Evolutionary conservation across 2,329 filamentous ascomycete species (phyloP), one percentile per base, ranked within the genome.

Genomic region (Phaeoacremonium minimum): DNA sequence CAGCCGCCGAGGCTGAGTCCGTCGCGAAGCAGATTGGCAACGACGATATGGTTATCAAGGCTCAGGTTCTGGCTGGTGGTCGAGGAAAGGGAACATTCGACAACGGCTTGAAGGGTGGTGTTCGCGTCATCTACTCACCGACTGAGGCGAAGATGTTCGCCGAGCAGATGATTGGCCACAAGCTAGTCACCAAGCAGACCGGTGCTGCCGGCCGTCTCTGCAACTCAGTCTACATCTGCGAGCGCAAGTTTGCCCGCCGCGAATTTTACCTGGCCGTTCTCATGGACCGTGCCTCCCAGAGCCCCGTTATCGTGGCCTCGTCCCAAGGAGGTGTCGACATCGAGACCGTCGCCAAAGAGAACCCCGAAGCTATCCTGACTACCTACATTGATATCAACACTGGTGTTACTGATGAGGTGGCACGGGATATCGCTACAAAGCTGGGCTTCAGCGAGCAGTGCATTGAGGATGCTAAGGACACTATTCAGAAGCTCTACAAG

Each of bases 291-390:
- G 80, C 76, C 50, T 83, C 85, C 35, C 93, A 97, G 72, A 76
- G 79, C 48, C 93, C 93, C 52, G 89, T 97, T 60, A 96, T 98
- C 53, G 90, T 98, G 44, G 91, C 93, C 51, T 97, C 91, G 44
- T 96, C 90, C 41, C 93, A 98, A 71, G 93, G 93, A 66, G 93
- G 93, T 63, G 95, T 98, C 88, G 93, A 98, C 65, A 98, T 98
- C 56, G 93, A 98, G 78, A 81, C 85, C 36, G 93, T 98, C 51
- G 93, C 93, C 61, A 98, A 97, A 80, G 93, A 98, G 74, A 88
- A 78, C 71, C 93, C 93, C 44, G 87, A 93, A 8, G 93, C 93
- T 52, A 98, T 98, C 71, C 84, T 83, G 67, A 96, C 91, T 53
- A 95, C 88, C 51, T 81, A 86, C 57, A 84, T 98, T 56, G 82